Conservation (phyloP, 2,329 filamentous ascomycete species). For the Cladophialophora psammophila region DNA sequence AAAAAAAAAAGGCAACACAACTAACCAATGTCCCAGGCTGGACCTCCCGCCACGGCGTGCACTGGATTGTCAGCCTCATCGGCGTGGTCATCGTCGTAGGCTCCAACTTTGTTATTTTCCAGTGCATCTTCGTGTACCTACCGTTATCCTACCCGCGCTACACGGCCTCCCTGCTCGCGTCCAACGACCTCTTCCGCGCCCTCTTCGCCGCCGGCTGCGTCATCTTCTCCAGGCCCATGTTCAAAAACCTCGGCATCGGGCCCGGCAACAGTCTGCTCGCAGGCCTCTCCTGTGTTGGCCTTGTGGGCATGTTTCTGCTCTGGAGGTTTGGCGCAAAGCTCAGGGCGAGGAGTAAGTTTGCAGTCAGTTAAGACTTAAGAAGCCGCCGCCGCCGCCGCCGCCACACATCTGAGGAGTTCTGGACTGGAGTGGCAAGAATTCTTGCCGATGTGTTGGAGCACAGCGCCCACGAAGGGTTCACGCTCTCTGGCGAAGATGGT, state of each 20-base stretch:
- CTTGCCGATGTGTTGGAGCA: too few relatives aligned
- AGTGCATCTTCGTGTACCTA: slow-evolving; percentile 39
- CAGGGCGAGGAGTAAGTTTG: slow-evolving; percentile 65
- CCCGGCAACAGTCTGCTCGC: slow-evolving; percentile 45
- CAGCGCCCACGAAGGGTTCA: too few relatives aligned
- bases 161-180: slow-evolving; percentile 37
- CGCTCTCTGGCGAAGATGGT: too few relatives aligned
- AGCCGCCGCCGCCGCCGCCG: too few relatives aligned
- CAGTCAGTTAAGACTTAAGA: slow-evolving; percentile 38
- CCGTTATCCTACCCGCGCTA: slow-evolving; percentile 37
- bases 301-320: slow-evolving; percentile 66
- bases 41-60: slow-evolving; percentile 40
- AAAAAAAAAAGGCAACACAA: background rate
- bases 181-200: slow-evolving; percentile 41
- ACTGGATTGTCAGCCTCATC: slow-evolving; percentile 50
- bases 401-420: too few relatives aligned
- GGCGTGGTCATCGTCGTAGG: slow-evolving; percentile 51
- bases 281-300: slow-evolving; percentile 46
- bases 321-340: slow-evolving; percentile 64
- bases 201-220: slow-evolving; percentile 46
- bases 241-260: slow-evolving; percentile 44
- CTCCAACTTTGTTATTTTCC: slow-evolving; percentile 32
- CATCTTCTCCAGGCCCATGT: slow-evolving; percentile 46
- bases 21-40: slow-evolving; percentile 26
- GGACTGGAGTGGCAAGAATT: too few relatives aligned